These are phyloP conservation scores for Setaria italica DNA, from an alignment of 202 grass and related monocot species.

Conservation along the genomic window DNA sequence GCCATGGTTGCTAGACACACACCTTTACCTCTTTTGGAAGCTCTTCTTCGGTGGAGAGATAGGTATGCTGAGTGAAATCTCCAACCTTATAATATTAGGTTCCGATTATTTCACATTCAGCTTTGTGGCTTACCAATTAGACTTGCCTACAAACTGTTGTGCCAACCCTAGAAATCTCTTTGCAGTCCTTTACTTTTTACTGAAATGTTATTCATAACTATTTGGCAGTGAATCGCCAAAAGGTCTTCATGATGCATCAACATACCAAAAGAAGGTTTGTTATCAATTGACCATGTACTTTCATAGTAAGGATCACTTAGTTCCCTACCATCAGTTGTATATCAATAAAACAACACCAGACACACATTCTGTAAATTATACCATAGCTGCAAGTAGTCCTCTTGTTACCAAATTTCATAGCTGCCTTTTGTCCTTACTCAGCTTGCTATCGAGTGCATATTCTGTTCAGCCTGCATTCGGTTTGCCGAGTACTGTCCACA, in stretches of 20 bases:
- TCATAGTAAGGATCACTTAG: slow-evolving; percentile 25
- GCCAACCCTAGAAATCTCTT: not conserved
- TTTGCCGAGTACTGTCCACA: slow-evolving; percentile 97
- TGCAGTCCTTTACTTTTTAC: slow-evolving; percentile 42
- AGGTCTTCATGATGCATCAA: slow-evolving; percentile 91
- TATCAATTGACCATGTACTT: slow-evolving; percentile 40
- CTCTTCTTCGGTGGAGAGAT: slow-evolving; percentile 99
- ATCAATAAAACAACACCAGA: slow-evolving; percentile 21
- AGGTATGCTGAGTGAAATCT: slow-evolving; percentile 54
- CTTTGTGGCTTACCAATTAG: not conserved
- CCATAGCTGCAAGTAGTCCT: slow-evolving; percentile 7
- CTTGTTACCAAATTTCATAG: slow-evolving; percentile 38
- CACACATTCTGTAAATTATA: slow-evolving; percentile 32
- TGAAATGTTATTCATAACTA: slow-evolving; percentile 50
- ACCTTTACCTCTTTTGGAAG: slow-evolving; percentile 95
- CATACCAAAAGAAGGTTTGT: slow-evolving; percentile 94
- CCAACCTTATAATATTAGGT: slow-evolving; percentile 1
- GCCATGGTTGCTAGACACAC: slow-evolving; percentile 98
- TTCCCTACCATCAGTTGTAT: slow-evolving; percentile 41
- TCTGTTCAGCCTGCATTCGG: slow-evolving; percentile 94
- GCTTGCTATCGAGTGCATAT: slow-evolving; percentile 99
- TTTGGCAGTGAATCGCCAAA: slow-evolving; percentile 88
- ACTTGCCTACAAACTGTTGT: not conserved
- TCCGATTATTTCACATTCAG: slow-evolving; percentile 5
- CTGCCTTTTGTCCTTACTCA: slow-evolving; percentile 51